phyloP scores from a whole-genome alignment of 306 rosid species.

The Chamaecrista fasciculata region DNA sequence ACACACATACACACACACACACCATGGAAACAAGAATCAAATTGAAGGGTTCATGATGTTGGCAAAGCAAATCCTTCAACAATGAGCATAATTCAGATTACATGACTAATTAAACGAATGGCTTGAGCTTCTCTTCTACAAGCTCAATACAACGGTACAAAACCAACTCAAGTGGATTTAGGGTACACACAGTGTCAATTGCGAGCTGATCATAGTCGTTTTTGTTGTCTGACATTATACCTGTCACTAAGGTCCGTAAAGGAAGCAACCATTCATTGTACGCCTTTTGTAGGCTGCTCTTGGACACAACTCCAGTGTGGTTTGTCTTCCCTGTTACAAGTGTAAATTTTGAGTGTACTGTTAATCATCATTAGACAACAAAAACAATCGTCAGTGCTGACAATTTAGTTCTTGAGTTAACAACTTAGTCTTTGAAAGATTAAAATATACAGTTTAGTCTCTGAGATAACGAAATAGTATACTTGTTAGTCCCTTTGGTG shows the following conservation, averaged over 20 bases:
- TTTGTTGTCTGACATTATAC: conserved; percentile 38
- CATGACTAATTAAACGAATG: conserved; percentile 18
- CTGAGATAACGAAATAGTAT: too few species aligned
- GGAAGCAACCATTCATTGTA: conserved; percentile 50
- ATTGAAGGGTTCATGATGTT: too few species aligned
- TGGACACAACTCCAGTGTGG: conserved; percentile 49
- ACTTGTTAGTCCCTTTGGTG: too few species aligned
- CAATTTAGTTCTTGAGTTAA: too few species aligned
- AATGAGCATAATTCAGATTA: neutral
- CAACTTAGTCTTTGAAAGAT: too few species aligned
- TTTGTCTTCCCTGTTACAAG: conserved; percentile 65
- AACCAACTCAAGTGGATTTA: conserved; percentile 85
- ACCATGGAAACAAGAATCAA: too few species aligned
- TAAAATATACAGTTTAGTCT: too few species aligned
- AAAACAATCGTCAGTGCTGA: too few species aligned
- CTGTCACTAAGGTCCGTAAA: conserved; percentile 42
- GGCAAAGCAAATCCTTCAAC: neutral
- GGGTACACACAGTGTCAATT: conserved; percentile 47
- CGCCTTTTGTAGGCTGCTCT: conserved; percentile 38
- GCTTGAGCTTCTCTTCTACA: conserved; percentile 64
- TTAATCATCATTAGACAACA: too few species aligned
- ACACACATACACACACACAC: too few species aligned
- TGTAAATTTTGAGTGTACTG: too few species aligned
- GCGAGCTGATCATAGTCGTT: conserved; percentile 42
- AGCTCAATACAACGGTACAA: conserved; percentile 87